phyloP scores from a whole-genome alignment of 345 rosid genomes.

The Turnera subulata region DNA sequence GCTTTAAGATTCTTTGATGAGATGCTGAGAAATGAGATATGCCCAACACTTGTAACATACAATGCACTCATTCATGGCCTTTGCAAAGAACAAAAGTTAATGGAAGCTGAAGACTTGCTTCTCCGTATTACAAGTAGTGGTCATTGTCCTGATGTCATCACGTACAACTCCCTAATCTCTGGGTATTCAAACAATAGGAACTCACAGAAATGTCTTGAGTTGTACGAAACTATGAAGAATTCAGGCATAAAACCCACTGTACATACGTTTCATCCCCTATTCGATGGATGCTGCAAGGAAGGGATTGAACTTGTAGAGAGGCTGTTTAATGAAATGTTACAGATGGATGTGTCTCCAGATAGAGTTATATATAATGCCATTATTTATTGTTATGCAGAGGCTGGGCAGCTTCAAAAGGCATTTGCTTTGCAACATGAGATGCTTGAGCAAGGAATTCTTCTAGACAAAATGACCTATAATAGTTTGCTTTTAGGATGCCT shows the following conservation, averaged over 20 bases:
- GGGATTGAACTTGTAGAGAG: constrained; percentile 42
- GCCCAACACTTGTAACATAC: constrained; percentile 64
- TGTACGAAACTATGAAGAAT: constrained; percentile 61
- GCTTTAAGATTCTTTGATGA: constrained; percentile 61
- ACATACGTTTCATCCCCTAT: constrained; percentile 55
- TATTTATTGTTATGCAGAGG: constrained; percentile 48
- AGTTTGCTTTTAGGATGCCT: constrained; percentile 59
- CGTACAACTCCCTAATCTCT: constrained; percentile 68
- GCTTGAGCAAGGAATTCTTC: constrained; percentile 41
- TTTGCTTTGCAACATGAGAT: constrained; percentile 45
- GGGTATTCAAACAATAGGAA: constrained; percentile 54
- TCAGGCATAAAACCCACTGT: constrained; percentile 51
- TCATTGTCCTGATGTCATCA: constrained; percentile 55
- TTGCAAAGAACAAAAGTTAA: constrained; percentile 46
- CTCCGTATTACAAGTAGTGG: constrained; percentile 42
- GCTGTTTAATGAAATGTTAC: constrained; percentile 49
- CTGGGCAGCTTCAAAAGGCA: constrained; percentile 49
- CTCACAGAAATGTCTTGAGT: constrained; percentile 46
- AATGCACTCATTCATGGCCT: constrained; percentile 68
- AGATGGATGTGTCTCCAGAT: constrained; percentile 54
- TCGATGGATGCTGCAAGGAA: constrained; percentile 46
- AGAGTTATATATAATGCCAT: constrained; percentile 44
- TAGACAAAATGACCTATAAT: constrained; percentile 62
- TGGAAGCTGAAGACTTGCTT: constrained; percentile 66
- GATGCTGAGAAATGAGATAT: constrained; percentile 46